Evolutionary conservation across 2,329 filamentous ascomycete genomes (phyloP), one percentile per base, ranked within the genome.

Genomic region (Ophiostoma quercus): DNA sequence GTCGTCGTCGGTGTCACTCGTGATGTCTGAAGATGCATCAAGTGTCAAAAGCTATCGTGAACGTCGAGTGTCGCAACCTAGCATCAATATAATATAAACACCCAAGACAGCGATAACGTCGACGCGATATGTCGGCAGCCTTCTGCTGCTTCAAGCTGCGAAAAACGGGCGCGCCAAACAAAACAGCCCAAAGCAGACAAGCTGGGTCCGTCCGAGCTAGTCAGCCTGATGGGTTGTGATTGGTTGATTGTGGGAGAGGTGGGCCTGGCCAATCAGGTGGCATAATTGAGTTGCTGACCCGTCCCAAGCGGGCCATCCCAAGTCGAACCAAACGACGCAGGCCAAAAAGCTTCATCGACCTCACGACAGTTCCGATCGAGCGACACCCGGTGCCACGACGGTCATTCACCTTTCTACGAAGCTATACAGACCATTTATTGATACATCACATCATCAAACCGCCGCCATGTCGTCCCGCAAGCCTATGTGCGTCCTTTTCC

Each of bases 381-480:
- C 43, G 43, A 37, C 62, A 39, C 19, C 29, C 62, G 32, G 22
- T 34, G 19, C 62, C 3, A 65, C 62, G 62, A 39, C 62, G 32
- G 11, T n/a, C 43, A 47, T 47, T 19, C 43, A 47, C 16, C 43
- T 8, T n/a, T n/a, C 43, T 6, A 47, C 43, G 19, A 66, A 19
- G 9, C 62, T 22, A 14, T 19, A 78, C 82, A 85, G 51, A 29
- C 37, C 7, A 2, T 25, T 16, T 29, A 29, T n/a, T 16, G 29
- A 34, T 8, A 16, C 7, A 29, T 25, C 39, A 25, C 39, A 25
- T 57, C 29, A 14, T 54, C 29, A 47, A 68, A 41, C 66, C 69
- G 66, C 66, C 41, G 68, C 76, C 76, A 89, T 89, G 87, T 82
- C 87, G 76, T 79, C 82, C 77, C 82, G 87, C 77, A 84, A 86